phyloP scores from a whole-genome alignment of 2,329 filamentous ascomycete genomes.

The Botrytis deweyae region DNA sequence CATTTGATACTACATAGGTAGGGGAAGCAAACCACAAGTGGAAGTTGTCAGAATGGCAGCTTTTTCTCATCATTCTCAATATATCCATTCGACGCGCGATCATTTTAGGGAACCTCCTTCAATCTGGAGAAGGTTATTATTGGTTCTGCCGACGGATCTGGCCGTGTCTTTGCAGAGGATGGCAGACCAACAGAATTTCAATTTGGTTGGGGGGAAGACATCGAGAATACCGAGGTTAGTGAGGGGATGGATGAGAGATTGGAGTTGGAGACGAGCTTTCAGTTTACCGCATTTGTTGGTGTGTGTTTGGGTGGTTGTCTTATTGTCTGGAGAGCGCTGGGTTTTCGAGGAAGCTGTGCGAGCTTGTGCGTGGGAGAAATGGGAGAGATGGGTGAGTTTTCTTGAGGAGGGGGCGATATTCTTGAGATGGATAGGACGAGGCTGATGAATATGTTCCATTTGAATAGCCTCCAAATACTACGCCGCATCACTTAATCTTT shows the following conservation, averaged over 20 bases:
- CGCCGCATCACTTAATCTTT: conserved; percentile 72
- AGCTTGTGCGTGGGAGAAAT: conserved; percentile 76
- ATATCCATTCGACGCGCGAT: conserved; percentile 30
- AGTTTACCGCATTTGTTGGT: conserved; percentile 68
- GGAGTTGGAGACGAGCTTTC: conserved; percentile 52
- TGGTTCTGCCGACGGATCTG: conserved; percentile 30
- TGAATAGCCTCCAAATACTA: conserved; percentile 68
- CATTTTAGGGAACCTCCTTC: conserved; percentile 35
- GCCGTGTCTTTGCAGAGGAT: conserved; percentile 31
- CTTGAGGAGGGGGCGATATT: neutral
- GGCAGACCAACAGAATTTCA: conserved; percentile 27
- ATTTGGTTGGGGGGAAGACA: conserved; percentile 24
- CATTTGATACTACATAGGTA: neutral
- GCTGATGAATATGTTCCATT: conserved; percentile 24
- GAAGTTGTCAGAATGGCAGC: conserved; percentile 27
- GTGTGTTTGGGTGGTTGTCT: conserved; percentile 68
- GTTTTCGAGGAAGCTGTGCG: conserved; percentile 70
- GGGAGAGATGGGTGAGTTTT: conserved; percentile 84
- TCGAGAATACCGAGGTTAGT: conserved; percentile 26
- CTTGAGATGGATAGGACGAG: conserved; percentile 22
- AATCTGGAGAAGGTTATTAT: conserved; percentile 32
- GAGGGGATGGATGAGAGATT: conserved; percentile 41
- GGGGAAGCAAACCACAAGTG: neutral
- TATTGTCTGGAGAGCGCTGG: conserved; percentile 84
- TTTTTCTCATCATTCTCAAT: conserved; percentile 29